phyloP scores from a whole-genome alignment of 805 yeast species.

The Grigorovia humatica region DNA sequence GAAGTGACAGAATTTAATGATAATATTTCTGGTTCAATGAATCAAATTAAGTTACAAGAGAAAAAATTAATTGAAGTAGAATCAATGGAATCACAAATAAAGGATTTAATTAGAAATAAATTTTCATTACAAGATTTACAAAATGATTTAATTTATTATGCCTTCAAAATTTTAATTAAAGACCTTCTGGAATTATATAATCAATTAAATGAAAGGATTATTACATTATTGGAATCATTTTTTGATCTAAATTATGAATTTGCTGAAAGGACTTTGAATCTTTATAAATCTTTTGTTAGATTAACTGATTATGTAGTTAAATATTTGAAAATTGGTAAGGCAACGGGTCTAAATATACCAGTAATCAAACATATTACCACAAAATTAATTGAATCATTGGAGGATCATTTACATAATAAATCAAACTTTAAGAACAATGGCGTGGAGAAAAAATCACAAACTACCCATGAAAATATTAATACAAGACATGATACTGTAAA shows the following conservation, averaged over 20 bases:
- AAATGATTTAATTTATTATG: constrained; percentile 67
- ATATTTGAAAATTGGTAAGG: constrained; percentile 82
- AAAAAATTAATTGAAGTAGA: constrained; percentile 49
- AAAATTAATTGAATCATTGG: constrained; percentile 73
- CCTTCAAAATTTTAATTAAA: constrained; percentile 77
- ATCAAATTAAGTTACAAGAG: background rate
- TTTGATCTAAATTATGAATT: constrained; percentile 82
- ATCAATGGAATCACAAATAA: constrained; percentile 72
- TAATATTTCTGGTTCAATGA: background rate
- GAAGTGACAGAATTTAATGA: constrained; percentile 8
- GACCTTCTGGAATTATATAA: constrained; percentile 81
- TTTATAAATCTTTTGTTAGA: constrained; percentile 76
- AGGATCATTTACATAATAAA: constrained; percentile 73
- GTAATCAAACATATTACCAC: constrained; percentile 96
- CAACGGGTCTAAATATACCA: constrained; percentile 86
- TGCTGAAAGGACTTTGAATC: constrained; percentile 75
- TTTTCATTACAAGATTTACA: constrained; percentile 72
- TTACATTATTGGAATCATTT: constrained; percentile 83
- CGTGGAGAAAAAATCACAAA: background rate
- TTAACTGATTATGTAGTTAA: constrained; percentile 81
- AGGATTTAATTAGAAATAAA: constrained; percentile 60
- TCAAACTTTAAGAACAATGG: background rate
- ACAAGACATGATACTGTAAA: constrained; percentile 1
- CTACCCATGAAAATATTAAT: background rate
- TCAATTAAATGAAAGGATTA: constrained; percentile 88